Base-by-base conservation (phyloP, 2,329 filamentous ascomycete genomes). In the Fusarium sp. region DNA sequence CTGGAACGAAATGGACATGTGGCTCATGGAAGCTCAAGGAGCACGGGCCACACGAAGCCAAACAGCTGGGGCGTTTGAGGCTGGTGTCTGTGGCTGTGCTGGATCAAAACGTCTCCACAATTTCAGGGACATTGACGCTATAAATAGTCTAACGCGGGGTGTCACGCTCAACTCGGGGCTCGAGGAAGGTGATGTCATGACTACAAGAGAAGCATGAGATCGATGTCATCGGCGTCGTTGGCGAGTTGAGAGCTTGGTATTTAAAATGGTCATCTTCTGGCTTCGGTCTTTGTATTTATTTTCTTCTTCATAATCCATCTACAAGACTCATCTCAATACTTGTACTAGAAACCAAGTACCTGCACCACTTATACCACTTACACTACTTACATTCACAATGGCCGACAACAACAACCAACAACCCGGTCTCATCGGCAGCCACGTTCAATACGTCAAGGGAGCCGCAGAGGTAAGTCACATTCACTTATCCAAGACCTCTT, bases 391-490 rank as follows among this genome's bases (percentile, higher is more conserved):
- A n/a, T n/a, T 43, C 72, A 77, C 52, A 52, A 77, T 77, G 65
- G 68, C 77, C 28, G 76, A 73, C 72, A 78, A 70, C 57, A 52
- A 66, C 42, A 63, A 62, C 42, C 69, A 70, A 18, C 66, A 72
- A 63, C 86, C 89, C 21, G 85, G 89, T 43, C 88, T 93, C 68
- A 75, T 92, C 42, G 82, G 84, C 61, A 84, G 86, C 41, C 91
- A 92, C 76, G 89, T 84, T 31, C 87, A 92, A 74, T 93, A 91
- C 74, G 84, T 88, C 74, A 92, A 92, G 74, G 91, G 90, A 53
- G 88, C 88, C 9, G 85, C 88, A 57, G 88, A 91, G 81, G 91
- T 90, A 78, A 58, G 79, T 35, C 8, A 8, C 10, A 74, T n/a
- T 6, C 18, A 21, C n/a, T 3, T 23, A 8, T 13, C 8, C 3